phyloP scores from a whole-genome alignment of 2,329 filamentous ascomycete species.

The Aureobasidium lini region DNA sequence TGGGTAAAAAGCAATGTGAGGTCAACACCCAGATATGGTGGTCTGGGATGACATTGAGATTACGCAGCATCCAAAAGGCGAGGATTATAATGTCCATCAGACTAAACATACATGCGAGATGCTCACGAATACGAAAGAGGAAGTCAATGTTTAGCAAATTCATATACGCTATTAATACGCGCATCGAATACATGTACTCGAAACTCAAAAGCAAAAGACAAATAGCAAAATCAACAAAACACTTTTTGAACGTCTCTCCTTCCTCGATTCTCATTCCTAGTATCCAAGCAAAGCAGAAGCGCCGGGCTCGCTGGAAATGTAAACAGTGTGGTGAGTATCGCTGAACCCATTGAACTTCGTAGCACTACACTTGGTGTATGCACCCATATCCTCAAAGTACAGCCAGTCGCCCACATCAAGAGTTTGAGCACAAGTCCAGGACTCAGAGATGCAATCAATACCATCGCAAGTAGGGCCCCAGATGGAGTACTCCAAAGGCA shows the following conservation, averaged over 20 bases:
- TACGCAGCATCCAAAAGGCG: too few relatives aligned
- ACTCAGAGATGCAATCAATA: constrained; percentile 86
- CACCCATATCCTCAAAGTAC: constrained; percentile 98
- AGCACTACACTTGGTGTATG: constrained; percentile 96
- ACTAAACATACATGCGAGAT: too few relatives aligned
- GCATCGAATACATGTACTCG: too few relatives aligned
- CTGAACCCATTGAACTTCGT: constrained; percentile 97
- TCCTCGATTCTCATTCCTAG: neutral
- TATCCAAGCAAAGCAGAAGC: constrained; percentile 62
- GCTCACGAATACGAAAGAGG: too few relatives aligned
- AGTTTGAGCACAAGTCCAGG: constrained; percentile 66
- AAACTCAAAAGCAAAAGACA: neutral
- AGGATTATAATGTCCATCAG: too few relatives aligned
- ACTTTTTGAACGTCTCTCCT: neutral
- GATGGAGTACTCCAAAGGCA: constrained; percentile 74
- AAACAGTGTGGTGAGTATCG: constrained; percentile 85
- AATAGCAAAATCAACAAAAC: neutral
- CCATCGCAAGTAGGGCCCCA: constrained; percentile 98
- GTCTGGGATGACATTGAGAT: too few relatives aligned
- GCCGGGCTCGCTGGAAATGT: constrained; percentile 88
- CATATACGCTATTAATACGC: too few relatives aligned
- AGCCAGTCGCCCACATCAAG: constrained; percentile 95
- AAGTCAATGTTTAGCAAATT: too few relatives aligned
- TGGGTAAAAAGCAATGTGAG: too few relatives aligned
- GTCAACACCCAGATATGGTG: too few relatives aligned